These are phyloP conservation scores for Globisporangium iwayamae DNA, from an alignment of 352 stramenopile species.

Conservation along the genomic window DNA sequence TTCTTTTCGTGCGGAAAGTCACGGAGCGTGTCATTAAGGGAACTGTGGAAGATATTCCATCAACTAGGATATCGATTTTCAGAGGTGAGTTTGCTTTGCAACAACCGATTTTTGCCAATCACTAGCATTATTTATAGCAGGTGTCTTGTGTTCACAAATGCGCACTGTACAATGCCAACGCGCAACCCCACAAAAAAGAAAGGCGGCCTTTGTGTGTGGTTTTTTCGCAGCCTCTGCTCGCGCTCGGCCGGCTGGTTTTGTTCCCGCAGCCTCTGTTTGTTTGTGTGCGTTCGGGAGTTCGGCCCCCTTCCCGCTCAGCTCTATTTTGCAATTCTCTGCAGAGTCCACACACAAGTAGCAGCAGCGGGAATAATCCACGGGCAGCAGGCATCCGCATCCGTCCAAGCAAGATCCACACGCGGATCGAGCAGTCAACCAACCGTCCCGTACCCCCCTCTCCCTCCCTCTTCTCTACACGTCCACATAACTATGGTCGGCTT, in stretches of 20 bases:
- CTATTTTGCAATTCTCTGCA: slow-evolving; percentile 48
- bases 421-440: background rate
- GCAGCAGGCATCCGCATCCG: background rate
- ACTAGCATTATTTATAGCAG: no score
- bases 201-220: background rate
- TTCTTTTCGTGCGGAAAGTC: no score
- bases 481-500: slow-evolving; percentile 2
- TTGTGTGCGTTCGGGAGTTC: background rate
- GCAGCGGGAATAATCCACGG: background rate
- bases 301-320: background rate
- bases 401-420: background rate
- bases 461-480: background rate
- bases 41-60: no score
- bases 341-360: slow-evolving; percentile 32
- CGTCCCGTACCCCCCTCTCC: background rate
- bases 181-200: background rate
- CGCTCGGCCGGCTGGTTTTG: background rate
- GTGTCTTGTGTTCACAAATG: no score
- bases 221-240: slow-evolving; percentile 4
- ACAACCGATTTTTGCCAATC: no score
- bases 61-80: no score
- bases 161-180: no score
- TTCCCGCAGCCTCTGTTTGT: background rate
- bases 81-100: no score
- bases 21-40: no score